phyloP scores from a whole-genome alignment of 2,329 filamentous ascomycete species.

The Tolypocladium sp. region DNA sequence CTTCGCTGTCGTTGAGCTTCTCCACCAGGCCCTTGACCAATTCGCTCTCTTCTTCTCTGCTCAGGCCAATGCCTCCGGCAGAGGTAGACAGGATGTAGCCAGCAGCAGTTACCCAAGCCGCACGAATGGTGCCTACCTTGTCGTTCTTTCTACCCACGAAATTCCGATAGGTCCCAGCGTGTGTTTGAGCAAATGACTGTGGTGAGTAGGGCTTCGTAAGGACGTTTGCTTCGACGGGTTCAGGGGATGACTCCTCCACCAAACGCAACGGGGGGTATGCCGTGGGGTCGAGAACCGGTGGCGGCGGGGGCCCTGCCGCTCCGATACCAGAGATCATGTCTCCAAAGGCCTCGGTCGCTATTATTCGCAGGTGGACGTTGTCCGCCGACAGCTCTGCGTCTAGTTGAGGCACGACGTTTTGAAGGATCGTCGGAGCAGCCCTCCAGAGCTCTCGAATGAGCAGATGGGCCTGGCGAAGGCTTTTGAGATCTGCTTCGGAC shows the following conservation, averaged over 20 bases:
- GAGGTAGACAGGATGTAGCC: constrained; percentile 86
- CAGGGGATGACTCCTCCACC: constrained; percentile 40
- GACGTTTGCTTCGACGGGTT: constrained; percentile 46
- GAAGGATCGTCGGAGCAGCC: constrained; percentile 76
- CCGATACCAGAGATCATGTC: constrained; percentile 93
- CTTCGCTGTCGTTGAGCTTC: constrained; percentile 79
- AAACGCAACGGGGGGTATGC: constrained; percentile 73
- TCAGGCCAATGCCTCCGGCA: constrained; percentile 81
- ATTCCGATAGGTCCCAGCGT: constrained; percentile 68
- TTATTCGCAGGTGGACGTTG: constrained; percentile 72
- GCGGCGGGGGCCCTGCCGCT: constrained; percentile 73
- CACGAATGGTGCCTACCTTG: constrained; percentile 72
- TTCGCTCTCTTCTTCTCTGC: constrained; percentile 67
- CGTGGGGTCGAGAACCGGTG: constrained; percentile 65
- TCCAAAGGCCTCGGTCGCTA: constrained; percentile 89
- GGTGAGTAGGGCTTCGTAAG: constrained; percentile 78
- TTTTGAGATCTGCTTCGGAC: constrained; percentile 75
- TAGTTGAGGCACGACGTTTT: constrained; percentile 88
- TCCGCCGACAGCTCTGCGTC: constrained; percentile 89
- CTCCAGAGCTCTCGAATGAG: constrained; percentile 90
- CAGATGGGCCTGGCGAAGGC: constrained; percentile 81
- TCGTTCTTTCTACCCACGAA: constrained; percentile 83
- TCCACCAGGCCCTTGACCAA: constrained; percentile 68
- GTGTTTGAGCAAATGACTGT: constrained; percentile 79
- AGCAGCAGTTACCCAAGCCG: constrained; percentile 76